Evolutionary conservation across 768 basidiomycete species (phyloP), one percentile per base, ranked within the genome.

Genomic region (Lactarius psammicola): DNA sequence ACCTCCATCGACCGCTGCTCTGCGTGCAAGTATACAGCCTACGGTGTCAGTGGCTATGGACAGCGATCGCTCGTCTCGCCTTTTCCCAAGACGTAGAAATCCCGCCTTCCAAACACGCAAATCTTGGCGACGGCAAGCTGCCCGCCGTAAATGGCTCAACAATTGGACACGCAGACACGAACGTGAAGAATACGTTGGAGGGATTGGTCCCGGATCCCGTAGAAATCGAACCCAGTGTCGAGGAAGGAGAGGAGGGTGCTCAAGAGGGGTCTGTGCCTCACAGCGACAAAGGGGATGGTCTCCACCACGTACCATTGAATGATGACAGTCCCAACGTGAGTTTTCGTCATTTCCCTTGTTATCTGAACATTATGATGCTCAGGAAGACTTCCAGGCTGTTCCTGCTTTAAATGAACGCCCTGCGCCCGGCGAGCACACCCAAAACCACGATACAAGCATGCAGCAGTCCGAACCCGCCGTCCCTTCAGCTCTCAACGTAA

Each of bases 331-430:
- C 18, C 6, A 59, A 59, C 42, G 66, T 67, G 53, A 10, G 66
- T 59, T 55, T 56, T 44, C 18, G 4, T 6, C 51, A n/a, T 34
- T 18, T 55, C 33, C 18, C n/a, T 13, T 33, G n/a, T 58, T 49
- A 55, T 42, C 31, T 67, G 28, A 59, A 54, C 40, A 59, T 44
- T 20, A 44, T 30, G 40, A 38, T 17, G 28, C 57, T 59, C n/a
- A 67, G 49, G 57, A 46, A 30, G 53, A 55, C 20, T 20, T 26
- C 11, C 51, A 63, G 66, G 40, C 57, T 40, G 26, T 49, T n/a
- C 31, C 26, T 28, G 31, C 51, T 36, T 4, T 59, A 59, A 59
- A 62, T 63, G 66, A 67, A 55, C 66, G 55, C 46, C 26, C 18
- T 38, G 53, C 57, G 57, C 66, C 60, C 20, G 54, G 26, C 10